Evolutionary conservation across 2,329 filamentous ascomycete genomes (phyloP), one percentile per base, ranked within the genome.

Genomic region (Thelonectria blattea): DNA sequence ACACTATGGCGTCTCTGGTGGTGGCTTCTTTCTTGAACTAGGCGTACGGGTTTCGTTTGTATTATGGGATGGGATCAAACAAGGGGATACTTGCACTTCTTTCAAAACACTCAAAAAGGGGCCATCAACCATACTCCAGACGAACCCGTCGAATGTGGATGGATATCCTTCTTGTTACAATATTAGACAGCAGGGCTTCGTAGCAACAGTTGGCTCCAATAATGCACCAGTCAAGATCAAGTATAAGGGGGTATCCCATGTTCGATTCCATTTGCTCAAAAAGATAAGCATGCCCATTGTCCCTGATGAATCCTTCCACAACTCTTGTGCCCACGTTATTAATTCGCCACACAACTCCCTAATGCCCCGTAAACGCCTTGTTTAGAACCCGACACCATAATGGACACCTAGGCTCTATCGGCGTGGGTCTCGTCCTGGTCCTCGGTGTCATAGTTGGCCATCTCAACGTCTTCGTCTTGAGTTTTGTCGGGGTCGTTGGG

Each of bases 381-480:
- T 63, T 39, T 20, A 63, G 56, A 63, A 47, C 39, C 52, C 37
- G 24, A 34, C 27, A 7, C 5, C 27, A 30, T 43, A 4, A 18
- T 5, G 10, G 34, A n/a, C 34, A 2, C 24, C 43, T 45, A 50
- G 45, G 47, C 64, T 70, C 75, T 75, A 58, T 74, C 75, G 7
- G 71, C 64, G 53, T 74, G 73, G 17, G 72, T 72, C 22, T 77
- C 75, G 56, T 78, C 75, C 57, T 78, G 74, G 42, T 78, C 77
- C 54, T 79, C 77, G 2, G 78, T 79, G 47, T 82, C 80, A 58
- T 79, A 78, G 54, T 81, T 79, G 14, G 69, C 73, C 80, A 83
- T 83, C 66, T 83, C 80, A 5, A 81, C 76, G 60, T 82, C 81
- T 56, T 82, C 79, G n/a, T 81, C 79, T 55, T 80, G 76, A 34